Percentiles rank a stretch among this genome's conserved stretches.
Conservation (phyloP, 768 basidiomycete genomes). For the Boletus edulis region DNA sequence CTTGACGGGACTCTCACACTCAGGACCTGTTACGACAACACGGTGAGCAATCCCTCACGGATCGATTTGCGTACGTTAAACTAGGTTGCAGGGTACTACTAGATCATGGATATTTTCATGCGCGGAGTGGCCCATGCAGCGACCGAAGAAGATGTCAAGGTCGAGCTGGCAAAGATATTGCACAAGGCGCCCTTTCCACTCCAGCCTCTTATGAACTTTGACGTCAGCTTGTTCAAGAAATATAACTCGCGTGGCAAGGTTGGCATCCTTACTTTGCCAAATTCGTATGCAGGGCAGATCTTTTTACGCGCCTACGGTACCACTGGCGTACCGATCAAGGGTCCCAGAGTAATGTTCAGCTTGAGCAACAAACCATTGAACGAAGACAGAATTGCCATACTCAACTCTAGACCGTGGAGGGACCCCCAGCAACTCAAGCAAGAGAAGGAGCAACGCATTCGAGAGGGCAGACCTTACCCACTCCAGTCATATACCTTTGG, state of each 20-base stretch:
- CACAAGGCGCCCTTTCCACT: constrained; percentile 34
- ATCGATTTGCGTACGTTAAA: not conserved
- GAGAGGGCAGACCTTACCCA: constrained; percentile 18
- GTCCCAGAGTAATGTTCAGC: constrained; percentile 18
- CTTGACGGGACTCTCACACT: not conserved
- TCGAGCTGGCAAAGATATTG: constrained; percentile 32
- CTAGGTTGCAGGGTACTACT: not conserved
- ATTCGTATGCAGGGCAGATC: constrained; percentile 7
- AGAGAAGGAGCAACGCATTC: constrained; percentile 25
- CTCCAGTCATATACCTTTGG: constrained; percentile 34
- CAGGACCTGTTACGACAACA: constrained; percentile 9
- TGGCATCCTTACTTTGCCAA: constrained; percentile 34
- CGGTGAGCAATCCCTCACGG: constrained; percentile 18
- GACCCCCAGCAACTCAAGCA: constrained; percentile 27
- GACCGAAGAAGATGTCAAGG: constrained; percentile 29
- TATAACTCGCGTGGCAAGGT: constrained; percentile 17
- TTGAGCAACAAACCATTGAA: constrained; percentile 23
- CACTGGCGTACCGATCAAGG: constrained; percentile 28
- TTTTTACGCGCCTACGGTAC: constrained; percentile 30
- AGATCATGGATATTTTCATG: constrained; percentile 37
- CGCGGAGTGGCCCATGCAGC: constrained; percentile 27
- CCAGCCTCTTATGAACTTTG: constrained; percentile 31
- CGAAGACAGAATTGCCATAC: constrained; percentile 18
- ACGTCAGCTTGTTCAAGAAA: constrained; percentile 29
- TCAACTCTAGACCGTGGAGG: constrained; percentile 28